phyloP scores from a whole-genome alignment of 2,329 filamentous ascomycete genomes.

The Leptodontidium sp. region DNA sequence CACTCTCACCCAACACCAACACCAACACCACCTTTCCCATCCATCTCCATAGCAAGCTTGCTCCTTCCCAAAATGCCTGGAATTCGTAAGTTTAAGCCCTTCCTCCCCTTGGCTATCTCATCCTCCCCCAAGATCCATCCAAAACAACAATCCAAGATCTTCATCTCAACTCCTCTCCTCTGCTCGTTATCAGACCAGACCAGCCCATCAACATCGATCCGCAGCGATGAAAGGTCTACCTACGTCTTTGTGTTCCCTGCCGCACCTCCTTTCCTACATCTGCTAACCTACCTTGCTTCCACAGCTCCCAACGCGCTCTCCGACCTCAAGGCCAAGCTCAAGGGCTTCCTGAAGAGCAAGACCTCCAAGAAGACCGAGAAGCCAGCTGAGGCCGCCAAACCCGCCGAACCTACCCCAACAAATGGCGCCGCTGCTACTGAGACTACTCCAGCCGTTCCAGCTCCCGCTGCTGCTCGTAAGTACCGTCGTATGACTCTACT shows the following conservation, averaged over 20 bases:
- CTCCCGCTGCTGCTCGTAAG: constrained; percentile 35
- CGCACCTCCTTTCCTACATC: background rate
- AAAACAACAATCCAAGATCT: constrained; percentile 8
- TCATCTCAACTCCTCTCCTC: background rate
- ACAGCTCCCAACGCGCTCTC: constrained; percentile 45
- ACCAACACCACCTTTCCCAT: background rate
- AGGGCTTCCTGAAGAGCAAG: constrained; percentile 44
- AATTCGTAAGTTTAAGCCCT: constrained; percentile 41
- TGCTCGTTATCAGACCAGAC: constrained; percentile 16
- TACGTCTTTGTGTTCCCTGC: background rate
- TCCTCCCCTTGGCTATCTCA: constrained; percentile 16
- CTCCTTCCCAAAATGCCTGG: constrained; percentile 42
- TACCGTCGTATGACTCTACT: constrained; percentile 20
- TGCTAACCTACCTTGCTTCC: constrained; percentile 28
- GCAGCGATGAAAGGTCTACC: constrained; percentile 20
- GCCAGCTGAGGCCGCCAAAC: constrained; percentile 31
- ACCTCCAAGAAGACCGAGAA: constrained; percentile 41
- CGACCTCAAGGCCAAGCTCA: constrained; percentile 45
- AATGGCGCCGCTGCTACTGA: constrained; percentile 33
- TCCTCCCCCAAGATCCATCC: background rate
- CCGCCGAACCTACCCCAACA: constrained; percentile 27
- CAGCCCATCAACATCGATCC: constrained; percentile 18
- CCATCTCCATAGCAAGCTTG: constrained; percentile 13
- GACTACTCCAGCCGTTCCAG: constrained; percentile 34
- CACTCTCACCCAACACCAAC: background rate